Evolutionary conservation across 257 asterid genomes (phyloP).

Genomic region (Striga asiatica): DNA sequence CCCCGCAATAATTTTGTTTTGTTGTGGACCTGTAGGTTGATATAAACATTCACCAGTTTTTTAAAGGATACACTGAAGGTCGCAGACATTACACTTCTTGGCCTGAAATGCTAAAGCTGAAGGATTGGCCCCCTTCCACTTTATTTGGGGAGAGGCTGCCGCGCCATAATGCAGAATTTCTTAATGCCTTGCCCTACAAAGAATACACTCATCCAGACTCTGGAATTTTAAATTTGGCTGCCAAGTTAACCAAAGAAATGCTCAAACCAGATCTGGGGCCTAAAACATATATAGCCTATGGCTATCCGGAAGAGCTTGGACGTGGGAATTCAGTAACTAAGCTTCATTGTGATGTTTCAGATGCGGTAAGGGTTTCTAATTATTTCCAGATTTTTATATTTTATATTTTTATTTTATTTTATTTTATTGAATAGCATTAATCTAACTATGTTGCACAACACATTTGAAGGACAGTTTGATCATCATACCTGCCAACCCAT

Average conservation of each 20-base stretch:
- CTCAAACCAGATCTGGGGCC: conserved; percentile 71
- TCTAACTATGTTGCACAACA: too few relatives aligned
- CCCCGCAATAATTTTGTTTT: background rate
- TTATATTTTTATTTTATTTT: too few relatives aligned
- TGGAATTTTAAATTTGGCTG: conserved; percentile 45
- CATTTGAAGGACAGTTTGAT: too few relatives aligned
- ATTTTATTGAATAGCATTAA: too few relatives aligned
- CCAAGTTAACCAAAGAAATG: conserved; percentile 21
- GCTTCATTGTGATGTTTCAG: conserved; percentile 63
- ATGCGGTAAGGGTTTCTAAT: conserved; percentile 40
- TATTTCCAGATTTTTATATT: too few relatives aligned
- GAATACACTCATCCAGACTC: conserved; percentile 48
- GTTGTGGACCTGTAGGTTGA: conserved; percentile 31
- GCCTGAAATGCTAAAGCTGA: conserved; percentile 60
- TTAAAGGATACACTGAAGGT: conserved; percentile 44
- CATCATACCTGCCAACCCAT: background rate
- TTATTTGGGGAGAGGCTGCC: conserved; percentile 39
- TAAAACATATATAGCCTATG: conserved; percentile 61
- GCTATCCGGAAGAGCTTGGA: conserved; percentile 48
- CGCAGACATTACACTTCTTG: conserved; percentile 17
- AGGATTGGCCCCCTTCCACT: conserved; percentile 55
- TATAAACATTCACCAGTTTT: conserved; percentile 37
- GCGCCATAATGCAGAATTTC: conserved; percentile 39
- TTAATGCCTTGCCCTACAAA: conserved; percentile 48
- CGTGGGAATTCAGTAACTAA: conserved; percentile 68